phyloP scores from a whole-genome alignment of 1,284 basidiomycete species.

The Papiliotrema flavescens region DNA sequence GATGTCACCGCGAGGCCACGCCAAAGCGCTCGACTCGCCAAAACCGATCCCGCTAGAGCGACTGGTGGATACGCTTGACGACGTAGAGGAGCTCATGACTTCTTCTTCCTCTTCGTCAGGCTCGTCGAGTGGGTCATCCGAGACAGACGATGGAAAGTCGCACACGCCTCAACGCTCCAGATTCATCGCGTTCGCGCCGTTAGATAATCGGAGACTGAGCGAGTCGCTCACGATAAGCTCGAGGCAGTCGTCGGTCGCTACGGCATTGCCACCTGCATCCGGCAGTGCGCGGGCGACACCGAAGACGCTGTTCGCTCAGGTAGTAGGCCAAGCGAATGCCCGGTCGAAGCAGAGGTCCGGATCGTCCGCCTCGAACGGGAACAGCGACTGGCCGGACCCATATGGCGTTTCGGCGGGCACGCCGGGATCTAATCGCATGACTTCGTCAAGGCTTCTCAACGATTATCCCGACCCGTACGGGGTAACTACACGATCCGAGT shows the following conservation, averaged over 20 bases:
- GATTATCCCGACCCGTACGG: constrained; percentile 34
- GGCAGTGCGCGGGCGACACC: neutral
- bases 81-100: constrained; percentile 9
- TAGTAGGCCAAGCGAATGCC: neutral
- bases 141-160: neutral
- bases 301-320: constrained; percentile 4
- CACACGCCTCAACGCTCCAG: constrained; percentile 8
- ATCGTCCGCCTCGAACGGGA: constrained; percentile 1
- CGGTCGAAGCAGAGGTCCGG: constrained; percentile 1
- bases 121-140: neutral
- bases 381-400: constrained; percentile 11
- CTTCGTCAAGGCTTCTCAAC: neutral
- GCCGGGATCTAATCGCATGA: neutral
- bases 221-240: constrained; percentile 5
- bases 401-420: neutral
- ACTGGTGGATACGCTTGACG: constrained; percentile 8
- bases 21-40: neutral
- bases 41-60: constrained; percentile 10
- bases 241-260: neutral
- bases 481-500: constrained; percentile 13
- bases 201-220: constrained; percentile 5
- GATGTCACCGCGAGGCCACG: constrained; percentile 12
- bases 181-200: constrained; percentile 19
- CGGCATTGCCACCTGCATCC: neutral
- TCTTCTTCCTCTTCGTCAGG: constrained; percentile 8